Base-by-base conservation (phyloP, 225 moss, liverwort and hornwort genomes). In the Climacium dendroides region DNA sequence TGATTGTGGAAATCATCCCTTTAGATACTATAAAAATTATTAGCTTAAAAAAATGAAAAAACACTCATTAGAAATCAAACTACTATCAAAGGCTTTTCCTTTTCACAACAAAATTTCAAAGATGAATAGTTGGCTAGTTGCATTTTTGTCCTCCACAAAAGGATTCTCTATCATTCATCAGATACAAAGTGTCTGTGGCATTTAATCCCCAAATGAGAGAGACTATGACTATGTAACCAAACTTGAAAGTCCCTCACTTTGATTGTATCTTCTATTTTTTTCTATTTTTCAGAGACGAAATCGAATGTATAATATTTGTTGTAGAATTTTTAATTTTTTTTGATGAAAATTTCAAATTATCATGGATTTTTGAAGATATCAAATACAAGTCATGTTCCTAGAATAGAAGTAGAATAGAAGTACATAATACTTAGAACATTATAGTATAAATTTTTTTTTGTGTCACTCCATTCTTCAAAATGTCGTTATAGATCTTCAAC, bases 361-460 rank as follows among this genome's bases (percentile, higher is more conserved):
- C 13, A 13, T 24, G 7, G 37, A 24, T 39, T 39, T 67, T 69
- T 23, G 7, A 69, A 39, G 23, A 39, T 39, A 13, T 23, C 4
- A 39, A 69, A 22, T 23, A 34, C 13, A 39, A 39, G n/a, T 67
- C 10, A 7, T 22, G 13, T 13, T 37, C 2, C 23, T 23, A 67
- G 41, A 39, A 24, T 24, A 1, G 4, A 4, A 24, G 4, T 1
- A 11, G 0, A 22, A 1, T n/a, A 6, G 12, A 66, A 66, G 3
- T 22, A 20, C n/a, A n/a, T 10, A 1, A n/a, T 10, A 66, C 4
- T 35, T n/a, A n/a, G n/a, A 66, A 20, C 12, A 66, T 66, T n/a
- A 12, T 37, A 1, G 6, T 11, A 22, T 66, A 6, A 22, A 37
- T n/a, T n/a, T n/a, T n/a, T n/a, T 66, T 66, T 11, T 10, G 34